Evolutionary conservation across 2,329 filamentous ascomycete species (phyloP).

Genomic region (Herpotrichia juniperi): DNA sequence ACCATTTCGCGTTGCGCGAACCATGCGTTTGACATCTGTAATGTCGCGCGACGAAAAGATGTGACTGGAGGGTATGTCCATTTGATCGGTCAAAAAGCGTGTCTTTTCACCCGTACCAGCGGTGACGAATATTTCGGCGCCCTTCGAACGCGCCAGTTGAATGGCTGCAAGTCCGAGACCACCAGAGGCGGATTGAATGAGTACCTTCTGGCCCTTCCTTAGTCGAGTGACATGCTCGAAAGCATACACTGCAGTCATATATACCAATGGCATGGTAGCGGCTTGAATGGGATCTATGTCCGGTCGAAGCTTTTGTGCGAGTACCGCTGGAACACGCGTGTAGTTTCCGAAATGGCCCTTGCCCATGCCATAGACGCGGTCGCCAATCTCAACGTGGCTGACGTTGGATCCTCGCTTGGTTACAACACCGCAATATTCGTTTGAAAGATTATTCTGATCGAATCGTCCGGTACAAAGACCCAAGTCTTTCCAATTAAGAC

Average conservation of each 20-base stretch:
- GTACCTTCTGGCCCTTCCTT: constrained; percentile 12
- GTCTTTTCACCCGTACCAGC: constrained; percentile 24
- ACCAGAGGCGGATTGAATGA: constrained; percentile 23
- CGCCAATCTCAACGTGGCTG: constrained; percentile 17
- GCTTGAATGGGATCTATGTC: constrained; percentile 20
- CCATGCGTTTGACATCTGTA: neutral
- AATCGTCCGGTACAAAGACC: constrained; percentile 18
- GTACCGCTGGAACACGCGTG: constrained; percentile 9
- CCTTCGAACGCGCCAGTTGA: constrained; percentile 16
- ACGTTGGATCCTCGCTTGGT: constrained; percentile 15
- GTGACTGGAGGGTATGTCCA: constrained; percentile 20
- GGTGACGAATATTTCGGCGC: constrained; percentile 33
- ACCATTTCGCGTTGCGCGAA: constrained; percentile 19
- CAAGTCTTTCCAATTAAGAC: constrained; percentile 28
- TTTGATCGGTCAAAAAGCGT: constrained; percentile 16
- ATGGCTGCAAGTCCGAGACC: constrained; percentile 27
- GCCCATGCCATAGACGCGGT: constrained; percentile 25
- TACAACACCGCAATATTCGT: constrained; percentile 26
- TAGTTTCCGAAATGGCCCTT: constrained; percentile 29
- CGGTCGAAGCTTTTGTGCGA: constrained; percentile 11
- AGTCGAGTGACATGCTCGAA: constrained; percentile 23
- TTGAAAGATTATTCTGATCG: constrained; percentile 15
- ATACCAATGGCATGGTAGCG: constrained; percentile 25
- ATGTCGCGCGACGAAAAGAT: constrained; percentile 38
- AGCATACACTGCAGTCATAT: constrained; percentile 27